phyloP scores from a whole-genome alignment of 352 stramenopile genomes.

The Phytophthora vignae region DNA sequence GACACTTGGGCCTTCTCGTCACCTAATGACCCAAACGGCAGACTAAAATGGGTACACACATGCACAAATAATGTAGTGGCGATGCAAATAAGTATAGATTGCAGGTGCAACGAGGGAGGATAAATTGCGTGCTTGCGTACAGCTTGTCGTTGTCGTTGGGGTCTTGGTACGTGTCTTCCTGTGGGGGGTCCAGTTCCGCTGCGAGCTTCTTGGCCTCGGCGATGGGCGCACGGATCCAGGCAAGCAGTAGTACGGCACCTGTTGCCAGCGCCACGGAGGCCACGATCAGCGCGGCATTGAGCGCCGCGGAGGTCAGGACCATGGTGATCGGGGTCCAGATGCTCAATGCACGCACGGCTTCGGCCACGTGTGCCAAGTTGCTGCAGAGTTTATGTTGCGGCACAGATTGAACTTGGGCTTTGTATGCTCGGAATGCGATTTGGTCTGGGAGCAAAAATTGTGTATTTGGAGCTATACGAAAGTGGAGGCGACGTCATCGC shows the following conservation, averaged over 20 bases:
- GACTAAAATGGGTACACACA: slow-evolving; percentile 27
- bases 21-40: slow-evolving; percentile 65
- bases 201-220: slow-evolving; percentile 60
- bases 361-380: slow-evolving; percentile 29
- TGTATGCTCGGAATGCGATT: slow-evolving; percentile 21
- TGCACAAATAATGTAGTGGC: slow-evolving; percentile 6
- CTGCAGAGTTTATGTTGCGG: slow-evolving; percentile 4
- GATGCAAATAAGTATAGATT: neutral
- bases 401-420: slow-evolving; percentile 5
- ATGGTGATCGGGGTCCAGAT: slow-evolving; percentile 11
- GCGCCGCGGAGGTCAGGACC: slow-evolving; percentile 19
- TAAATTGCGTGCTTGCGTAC: slow-evolving; percentile 40
- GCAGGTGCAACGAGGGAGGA: too few species aligned
- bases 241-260: slow-evolving; percentile 46
- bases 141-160: slow-evolving; percentile 44
- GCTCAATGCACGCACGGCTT: slow-evolving; percentile 8
- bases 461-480: slow-evolving; percentile 25
- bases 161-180: slow-evolving; percentile 71
- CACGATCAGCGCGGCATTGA: slow-evolving; percentile 31
- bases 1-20: slow-evolving; percentile 62
- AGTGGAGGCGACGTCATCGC: slow-evolving; percentile 22
- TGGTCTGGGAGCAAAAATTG: slow-evolving; percentile 25
- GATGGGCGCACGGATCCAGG: slow-evolving; percentile 70
- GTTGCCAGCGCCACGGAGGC: slow-evolving; percentile 32
- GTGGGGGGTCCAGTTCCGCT: slow-evolving; percentile 50